These are phyloP conservation scores for Monosporascus sp. DNA, from an alignment of 2,329 filamentous ascomycete species.

Conservation along the genomic window DNA sequence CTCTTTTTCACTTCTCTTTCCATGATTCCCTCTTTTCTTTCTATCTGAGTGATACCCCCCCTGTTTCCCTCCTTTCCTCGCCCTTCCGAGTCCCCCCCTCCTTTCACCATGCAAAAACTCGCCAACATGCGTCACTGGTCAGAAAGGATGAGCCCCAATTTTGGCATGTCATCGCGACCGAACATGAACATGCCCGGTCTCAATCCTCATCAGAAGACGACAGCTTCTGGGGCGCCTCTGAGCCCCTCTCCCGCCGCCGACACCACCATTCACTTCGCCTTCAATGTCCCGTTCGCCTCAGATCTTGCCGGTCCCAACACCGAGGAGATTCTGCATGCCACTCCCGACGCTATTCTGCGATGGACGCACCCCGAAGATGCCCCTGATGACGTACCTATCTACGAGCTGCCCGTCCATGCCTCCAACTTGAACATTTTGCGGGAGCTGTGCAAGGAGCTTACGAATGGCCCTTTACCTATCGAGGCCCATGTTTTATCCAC, in stretches of 20 bases:
- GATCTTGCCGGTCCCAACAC: slow-evolving; percentile 88
- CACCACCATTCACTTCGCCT: slow-evolving; percentile 81
- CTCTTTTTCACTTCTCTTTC: slow-evolving; percentile 7
- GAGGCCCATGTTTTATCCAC: slow-evolving; percentile 81
- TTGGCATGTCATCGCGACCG: slow-evolving; percentile 54
- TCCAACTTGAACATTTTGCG: slow-evolving; percentile 78
- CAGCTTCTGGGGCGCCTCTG: slow-evolving; percentile 46
- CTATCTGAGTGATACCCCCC: slow-evolving; percentile 16
- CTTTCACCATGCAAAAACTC: slow-evolving; percentile 61
- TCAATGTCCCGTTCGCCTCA: slow-evolving; percentile 95
- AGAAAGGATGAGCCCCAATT: slow-evolving; percentile 63
- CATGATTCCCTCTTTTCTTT: slow-evolving; percentile 8
- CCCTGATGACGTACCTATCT: slow-evolving; percentile 74
- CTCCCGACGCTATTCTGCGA: slow-evolving; percentile 75
- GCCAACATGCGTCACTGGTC: slow-evolving; percentile 69
- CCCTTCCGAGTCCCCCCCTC: slow-evolving; percentile 1
- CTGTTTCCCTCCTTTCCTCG: slow-evolving; percentile 9
- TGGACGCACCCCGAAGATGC: slow-evolving; percentile 92
- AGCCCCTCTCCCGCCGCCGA: slow-evolving; percentile 68
- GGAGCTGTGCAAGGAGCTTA: slow-evolving; percentile 76
- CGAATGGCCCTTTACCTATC: slow-evolving; percentile 62
- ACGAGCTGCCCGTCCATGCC: slow-evolving; percentile 87
- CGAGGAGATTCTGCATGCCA: slow-evolving; percentile 92
- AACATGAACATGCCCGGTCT: slow-evolving; percentile 51
- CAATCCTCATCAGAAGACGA: slow-evolving; percentile 53